These are phyloP conservation scores for Perkinsus chesapeaki DNA, from an alignment of 169 alveolate species.

Conservation along the genomic window DNA sequence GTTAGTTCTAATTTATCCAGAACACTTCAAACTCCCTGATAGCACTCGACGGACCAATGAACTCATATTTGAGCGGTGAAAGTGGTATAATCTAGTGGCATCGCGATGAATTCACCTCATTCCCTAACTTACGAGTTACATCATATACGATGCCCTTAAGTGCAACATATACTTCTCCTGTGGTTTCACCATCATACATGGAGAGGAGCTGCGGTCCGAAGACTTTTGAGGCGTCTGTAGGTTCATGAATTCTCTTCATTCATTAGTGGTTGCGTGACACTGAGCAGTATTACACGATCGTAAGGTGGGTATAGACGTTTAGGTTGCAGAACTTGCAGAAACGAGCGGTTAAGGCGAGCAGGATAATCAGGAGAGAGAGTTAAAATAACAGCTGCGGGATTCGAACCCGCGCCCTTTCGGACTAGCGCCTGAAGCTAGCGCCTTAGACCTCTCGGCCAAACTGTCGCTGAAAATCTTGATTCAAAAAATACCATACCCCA, in stretches of 20 bases:
- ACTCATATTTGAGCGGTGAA: background rate
- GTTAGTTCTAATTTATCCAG: too few relatives aligned
- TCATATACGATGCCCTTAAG: background rate
- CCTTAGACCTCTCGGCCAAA: background rate
- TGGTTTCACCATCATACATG: background rate
- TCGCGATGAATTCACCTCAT: too few relatives aligned
- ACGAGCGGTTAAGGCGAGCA: background rate
- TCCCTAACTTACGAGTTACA: background rate
- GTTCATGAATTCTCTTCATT: background rate
- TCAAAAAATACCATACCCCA: too few relatives aligned
- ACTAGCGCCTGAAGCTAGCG: background rate
- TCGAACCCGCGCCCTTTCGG: conserved; percentile 7
- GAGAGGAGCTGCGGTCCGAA: background rate
- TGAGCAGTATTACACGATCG: too few relatives aligned
- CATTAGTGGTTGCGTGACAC: too few relatives aligned
- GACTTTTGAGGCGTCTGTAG: background rate
- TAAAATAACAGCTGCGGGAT: background rate
- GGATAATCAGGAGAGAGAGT: background rate
- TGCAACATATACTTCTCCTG: background rate
- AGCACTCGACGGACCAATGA: background rate
- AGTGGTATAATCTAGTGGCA: background rate
- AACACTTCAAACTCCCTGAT: too few relatives aligned
- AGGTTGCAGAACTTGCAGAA: too few relatives aligned
- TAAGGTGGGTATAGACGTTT: too few relatives aligned
- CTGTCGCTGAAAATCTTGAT: background rate